Conservation (phyloP, 2,329 filamentous ascomycete species). For the Akanthomyces uredinophilus region DNA sequence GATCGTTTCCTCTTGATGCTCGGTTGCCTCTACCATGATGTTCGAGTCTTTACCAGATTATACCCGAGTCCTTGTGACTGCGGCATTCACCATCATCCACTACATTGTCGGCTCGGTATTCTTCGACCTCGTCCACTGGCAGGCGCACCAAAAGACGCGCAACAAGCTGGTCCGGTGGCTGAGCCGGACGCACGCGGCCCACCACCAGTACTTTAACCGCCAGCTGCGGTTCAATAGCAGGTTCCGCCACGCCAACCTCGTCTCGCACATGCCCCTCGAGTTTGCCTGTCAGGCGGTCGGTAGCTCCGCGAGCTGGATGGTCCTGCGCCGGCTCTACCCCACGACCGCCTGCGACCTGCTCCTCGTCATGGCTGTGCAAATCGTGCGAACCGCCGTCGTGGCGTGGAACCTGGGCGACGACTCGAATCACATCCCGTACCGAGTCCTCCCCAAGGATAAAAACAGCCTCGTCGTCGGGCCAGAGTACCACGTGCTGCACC, state of each 20-base stretch:
- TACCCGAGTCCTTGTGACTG: background rate
- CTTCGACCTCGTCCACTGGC: constrained; percentile 15
- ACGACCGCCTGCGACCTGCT: background rate
- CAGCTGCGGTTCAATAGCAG: constrained; percentile 12
- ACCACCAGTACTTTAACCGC: constrained; percentile 15
- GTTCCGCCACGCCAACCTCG: constrained; percentile 11
- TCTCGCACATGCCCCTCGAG: constrained; percentile 14
- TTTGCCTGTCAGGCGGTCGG: constrained; percentile 13
- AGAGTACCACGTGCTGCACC: constrained; percentile 19
- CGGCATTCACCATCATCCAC: background rate
- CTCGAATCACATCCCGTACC: constrained; percentile 17
- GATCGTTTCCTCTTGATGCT: background rate
- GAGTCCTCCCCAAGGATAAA: constrained; percentile 15
- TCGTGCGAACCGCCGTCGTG: constrained; percentile 11
- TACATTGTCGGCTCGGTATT: constrained; percentile 12
- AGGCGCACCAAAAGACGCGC: constrained; percentile 12
- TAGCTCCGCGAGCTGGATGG: constrained; percentile 10
- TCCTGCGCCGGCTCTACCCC: background rate
- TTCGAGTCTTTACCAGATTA: background rate
- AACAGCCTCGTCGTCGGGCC: constrained; percentile 16
- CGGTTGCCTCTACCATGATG: background rate
- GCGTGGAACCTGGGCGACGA: constrained; percentile 16
- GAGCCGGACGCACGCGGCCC: constrained; percentile 10
- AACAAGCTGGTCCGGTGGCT: constrained; percentile 12
- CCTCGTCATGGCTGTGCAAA: constrained; percentile 7